Evolutionary conservation across 495 filamentous ascomycete species (phyloP).

Genomic region (Aspergillus hancockii): DNA sequence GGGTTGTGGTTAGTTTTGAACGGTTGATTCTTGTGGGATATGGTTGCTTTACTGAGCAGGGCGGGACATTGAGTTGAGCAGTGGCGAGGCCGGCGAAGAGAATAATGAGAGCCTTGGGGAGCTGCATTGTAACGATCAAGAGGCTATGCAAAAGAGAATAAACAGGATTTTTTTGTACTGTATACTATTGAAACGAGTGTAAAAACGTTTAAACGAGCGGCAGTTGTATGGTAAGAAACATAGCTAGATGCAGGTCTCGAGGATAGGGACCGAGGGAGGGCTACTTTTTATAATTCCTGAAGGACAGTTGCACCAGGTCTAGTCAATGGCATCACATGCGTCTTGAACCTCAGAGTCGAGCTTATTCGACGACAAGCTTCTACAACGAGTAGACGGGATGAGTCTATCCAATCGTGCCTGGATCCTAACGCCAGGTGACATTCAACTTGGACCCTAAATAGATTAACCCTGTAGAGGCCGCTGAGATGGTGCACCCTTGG

Average conservation of each 20-base stretch:
- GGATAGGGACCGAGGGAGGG: too few relatives aligned
- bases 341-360: not conserved
- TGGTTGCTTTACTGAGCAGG: slow-evolving; percentile 42
- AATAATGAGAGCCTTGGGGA: slow-evolving; percentile 34
- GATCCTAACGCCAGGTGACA: not conserved
- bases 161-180: too few relatives aligned
- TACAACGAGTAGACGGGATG: not conserved
- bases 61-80: slow-evolving; percentile 43
- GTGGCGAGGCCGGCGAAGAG: slow-evolving; percentile 40
- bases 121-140: slow-evolving; percentile 39
- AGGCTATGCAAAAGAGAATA: not conserved
- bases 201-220: slow-evolving; percentile 23
- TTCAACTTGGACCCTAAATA: not conserved
- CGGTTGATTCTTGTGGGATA: not conserved
- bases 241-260: not conserved
- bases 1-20: not conserved
- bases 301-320: slow-evolving; percentile 3
- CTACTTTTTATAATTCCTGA: slow-evolving; percentile 6
- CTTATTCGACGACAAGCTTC: not conserved
- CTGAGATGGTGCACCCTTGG: not conserved
- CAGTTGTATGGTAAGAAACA: slow-evolving; percentile 8
- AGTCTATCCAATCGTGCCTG: not conserved
- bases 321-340: slow-evolving; percentile 9
- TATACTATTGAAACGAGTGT: slow-evolving; percentile 30
- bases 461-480: not conserved